These are phyloP conservation scores for Thalia dealbata DNA, from an alignment of 176 grass and related monocot genomes.

Conservation along the genomic window DNA sequence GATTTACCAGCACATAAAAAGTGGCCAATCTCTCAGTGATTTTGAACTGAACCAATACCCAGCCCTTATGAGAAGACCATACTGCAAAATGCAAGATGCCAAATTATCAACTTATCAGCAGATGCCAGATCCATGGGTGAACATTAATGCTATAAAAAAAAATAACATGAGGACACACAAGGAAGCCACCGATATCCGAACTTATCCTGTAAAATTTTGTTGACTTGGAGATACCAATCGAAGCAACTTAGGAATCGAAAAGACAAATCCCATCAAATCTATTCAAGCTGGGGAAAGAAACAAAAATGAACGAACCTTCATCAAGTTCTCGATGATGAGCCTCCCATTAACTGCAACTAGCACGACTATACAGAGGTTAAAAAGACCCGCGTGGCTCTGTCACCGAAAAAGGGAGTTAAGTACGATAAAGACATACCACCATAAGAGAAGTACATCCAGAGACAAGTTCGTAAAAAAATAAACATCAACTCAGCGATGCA, in stretches of 20 bases:
- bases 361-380: slow-evolving; percentile 96
- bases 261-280: not conserved
- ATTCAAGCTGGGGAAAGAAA: slow-evolving; percentile 2
- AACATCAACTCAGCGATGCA: not conserved
- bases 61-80: slow-evolving; percentile 88
- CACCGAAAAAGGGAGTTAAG: slow-evolving; percentile 22
- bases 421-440: slow-evolving; percentile 1
- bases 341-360: slow-evolving; percentile 86
- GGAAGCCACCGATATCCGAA: not conserved
- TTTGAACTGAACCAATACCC: slow-evolving; percentile 93
- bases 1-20: slow-evolving; percentile 94
- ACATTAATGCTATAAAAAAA: not conserved
- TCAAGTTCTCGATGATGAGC: slow-evolving; percentile 95
- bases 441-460: not conserved
- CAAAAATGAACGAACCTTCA: slow-evolving; percentile 54
- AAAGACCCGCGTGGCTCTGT: slow-evolving; percentile 94
- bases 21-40: slow-evolving; percentile 77
- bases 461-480: not conserved
- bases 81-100: slow-evolving; percentile 42
- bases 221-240: not conserved
- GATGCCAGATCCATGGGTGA: not conserved
- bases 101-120: not conserved
- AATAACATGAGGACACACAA: not conserved
- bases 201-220: not conserved
- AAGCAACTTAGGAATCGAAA: slow-evolving; percentile 2